Conservation (phyloP, 371 early-diverging fungal species). For the Mortierella sp. region DNA sequence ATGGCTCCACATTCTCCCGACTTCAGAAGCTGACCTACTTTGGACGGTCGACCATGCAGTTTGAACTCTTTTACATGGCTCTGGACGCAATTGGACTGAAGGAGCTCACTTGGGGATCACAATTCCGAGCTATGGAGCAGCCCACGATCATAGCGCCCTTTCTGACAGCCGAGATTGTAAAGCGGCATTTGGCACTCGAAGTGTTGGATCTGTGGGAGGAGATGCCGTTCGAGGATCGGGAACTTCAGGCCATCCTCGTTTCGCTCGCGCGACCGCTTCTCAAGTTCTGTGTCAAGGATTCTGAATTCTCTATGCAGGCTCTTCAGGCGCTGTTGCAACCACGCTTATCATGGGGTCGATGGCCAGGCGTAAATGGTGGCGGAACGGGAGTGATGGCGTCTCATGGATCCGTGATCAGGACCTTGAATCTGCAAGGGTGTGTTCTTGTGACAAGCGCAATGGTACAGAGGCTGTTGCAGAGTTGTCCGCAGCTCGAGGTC, state of each 20-base stretch:
- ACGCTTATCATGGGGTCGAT: neutral
- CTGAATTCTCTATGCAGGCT: neutral
- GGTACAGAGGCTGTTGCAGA: neutral
- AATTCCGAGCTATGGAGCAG: neutral
- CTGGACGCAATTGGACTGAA: neutral
- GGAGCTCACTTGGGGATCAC: neutral
- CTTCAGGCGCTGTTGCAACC: neutral
- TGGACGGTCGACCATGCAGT: neutral
- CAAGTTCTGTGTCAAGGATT: neutral
- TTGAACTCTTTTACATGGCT: neutral
- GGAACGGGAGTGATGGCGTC: neutral
- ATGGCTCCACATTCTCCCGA: neutral
- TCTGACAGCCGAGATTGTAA: neutral
- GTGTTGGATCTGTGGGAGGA: neutral
- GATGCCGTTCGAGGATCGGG: neutral
- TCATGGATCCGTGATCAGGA: neutral
- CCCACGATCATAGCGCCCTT: neutral
- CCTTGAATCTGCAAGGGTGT: neutral
- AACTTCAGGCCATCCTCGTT: neutral
- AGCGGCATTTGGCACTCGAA: neutral
- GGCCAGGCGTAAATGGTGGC: neutral
- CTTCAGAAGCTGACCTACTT: neutral
- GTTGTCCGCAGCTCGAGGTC: neutral
- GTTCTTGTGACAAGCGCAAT: neutral
- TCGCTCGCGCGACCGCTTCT: neutral